Evolutionary conservation across 2,329 filamentous ascomycete species (phyloP).

Genomic region (Fusarium compactum): DNA sequence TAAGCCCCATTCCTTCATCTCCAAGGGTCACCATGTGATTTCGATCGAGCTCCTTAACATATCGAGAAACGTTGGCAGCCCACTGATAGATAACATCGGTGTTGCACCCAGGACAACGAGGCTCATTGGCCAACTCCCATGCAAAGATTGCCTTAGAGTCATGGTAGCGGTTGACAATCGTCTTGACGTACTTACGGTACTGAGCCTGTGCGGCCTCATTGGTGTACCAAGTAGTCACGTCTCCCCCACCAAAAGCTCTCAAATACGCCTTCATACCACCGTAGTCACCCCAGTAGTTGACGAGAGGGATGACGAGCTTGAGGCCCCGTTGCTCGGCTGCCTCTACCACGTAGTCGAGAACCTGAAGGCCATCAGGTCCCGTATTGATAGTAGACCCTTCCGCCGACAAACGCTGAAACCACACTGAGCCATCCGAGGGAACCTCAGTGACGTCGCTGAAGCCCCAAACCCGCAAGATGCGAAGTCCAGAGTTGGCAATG

Average conservation of each 20-base stretch:
- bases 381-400: conserved; percentile 54
- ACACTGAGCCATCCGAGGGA: conserved; percentile 53
- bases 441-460: conserved; percentile 68
- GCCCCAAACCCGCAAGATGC: conserved; percentile 69
- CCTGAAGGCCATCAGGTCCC: not conserved
- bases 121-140: conserved; percentile 65
- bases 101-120: conserved; percentile 50
- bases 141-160: conserved; percentile 63
- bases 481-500: conserved; percentile 62
- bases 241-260: conserved; percentile 65
- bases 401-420: conserved; percentile 64
- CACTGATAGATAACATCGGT: conserved; percentile 59
- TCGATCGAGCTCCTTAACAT: conserved; percentile 73
- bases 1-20: conserved; percentile 12
- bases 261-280: conserved; percentile 74
- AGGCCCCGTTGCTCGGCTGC: conserved; percentile 69
- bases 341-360: conserved; percentile 68
- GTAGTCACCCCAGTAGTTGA: conserved; percentile 77
- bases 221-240: conserved; percentile 67
- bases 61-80: conserved; percentile 64
- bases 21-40: conserved; percentile 61
- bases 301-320: conserved; percentile 73
- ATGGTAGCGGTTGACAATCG: conserved; percentile 62
- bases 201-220: conserved; percentile 64
- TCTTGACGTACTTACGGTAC: conserved; percentile 64